Evolutionary conservation across 306 rosid genomes (phyloP).

Genomic region (Chamaecrista fasciculata): DNA sequence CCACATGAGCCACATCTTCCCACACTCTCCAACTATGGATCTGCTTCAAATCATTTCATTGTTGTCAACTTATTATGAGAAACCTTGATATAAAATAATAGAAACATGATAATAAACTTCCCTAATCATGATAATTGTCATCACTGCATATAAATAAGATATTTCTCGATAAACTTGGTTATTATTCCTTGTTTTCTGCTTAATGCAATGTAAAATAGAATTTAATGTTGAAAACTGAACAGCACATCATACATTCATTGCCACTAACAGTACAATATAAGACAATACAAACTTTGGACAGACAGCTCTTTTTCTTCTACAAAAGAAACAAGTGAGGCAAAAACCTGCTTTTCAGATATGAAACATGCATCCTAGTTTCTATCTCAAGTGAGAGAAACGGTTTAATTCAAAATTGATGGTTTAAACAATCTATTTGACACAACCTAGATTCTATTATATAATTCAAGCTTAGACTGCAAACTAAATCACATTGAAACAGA

Average conservation of each 20-base stretch:
- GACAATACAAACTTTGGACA: background rate
- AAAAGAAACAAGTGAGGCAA: background rate
- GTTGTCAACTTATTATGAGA: constrained; percentile 23
- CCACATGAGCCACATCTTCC: constrained; percentile 92
- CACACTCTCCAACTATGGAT: constrained; percentile 94
- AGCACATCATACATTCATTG: background rate
- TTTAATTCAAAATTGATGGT: too few species aligned
- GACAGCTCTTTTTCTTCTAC: background rate
- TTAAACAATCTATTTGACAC: too few species aligned
- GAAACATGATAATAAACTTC: background rate
- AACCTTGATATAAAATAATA: constrained; percentile 26
- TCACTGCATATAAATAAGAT: background rate
- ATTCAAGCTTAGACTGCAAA: background rate
- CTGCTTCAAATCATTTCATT: constrained; percentile 48
- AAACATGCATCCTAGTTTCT: too few species aligned
- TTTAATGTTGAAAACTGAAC: background rate
- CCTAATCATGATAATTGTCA: background rate
- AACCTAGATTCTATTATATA: too few species aligned
- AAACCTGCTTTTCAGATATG: background rate
- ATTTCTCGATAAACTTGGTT: background rate
- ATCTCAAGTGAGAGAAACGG: too few species aligned
- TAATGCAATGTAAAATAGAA: background rate
- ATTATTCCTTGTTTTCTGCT: background rate
- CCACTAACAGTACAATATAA: background rate
- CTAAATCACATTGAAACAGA: background rate